Conservation (phyloP, 192 early-diverging fungal genomes). For the Chytriomyces confervae region DNA sequence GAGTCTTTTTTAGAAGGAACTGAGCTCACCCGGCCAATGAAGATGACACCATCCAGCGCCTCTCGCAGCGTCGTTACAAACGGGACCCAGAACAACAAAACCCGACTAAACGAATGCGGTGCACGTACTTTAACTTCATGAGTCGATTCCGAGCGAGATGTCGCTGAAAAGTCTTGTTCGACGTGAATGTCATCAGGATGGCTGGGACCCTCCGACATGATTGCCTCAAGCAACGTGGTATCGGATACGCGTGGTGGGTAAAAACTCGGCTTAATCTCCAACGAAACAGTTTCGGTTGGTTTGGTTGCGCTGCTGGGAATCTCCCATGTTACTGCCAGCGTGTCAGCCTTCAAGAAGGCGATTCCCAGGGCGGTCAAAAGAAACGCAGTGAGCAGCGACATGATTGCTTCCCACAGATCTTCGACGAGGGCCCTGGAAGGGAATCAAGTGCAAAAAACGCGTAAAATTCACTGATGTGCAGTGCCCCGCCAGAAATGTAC, state of each 20-base stretch:
- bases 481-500: background rate
- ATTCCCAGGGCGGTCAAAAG: constrained; percentile 83
- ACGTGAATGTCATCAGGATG: background rate
- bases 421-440: constrained; percentile 48
- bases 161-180: background rate
- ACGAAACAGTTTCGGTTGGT: background rate
- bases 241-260: background rate
- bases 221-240: background rate
- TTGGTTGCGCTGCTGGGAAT: background rate
- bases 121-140: background rate
- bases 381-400: constrained; percentile 76
- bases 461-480: background rate
- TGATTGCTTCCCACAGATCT: constrained; percentile 82
- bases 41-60: constrained; percentile 85
- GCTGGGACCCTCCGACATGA: background rate
- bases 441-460: background rate
- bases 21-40: constrained; percentile 78
- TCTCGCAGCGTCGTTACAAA: constrained; percentile 86
- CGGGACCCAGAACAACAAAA: constrained; percentile 79
- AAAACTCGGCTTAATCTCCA: too few species aligned
- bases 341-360: constrained; percentile 76
- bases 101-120: constrained; percentile 52
- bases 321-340: constrained; percentile 80
- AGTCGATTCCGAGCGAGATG: background rate
- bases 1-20: background rate